Base-by-base conservation (phyloP, 2,329 filamentous ascomycete genomes). In the Beauveria sp. region DNA sequence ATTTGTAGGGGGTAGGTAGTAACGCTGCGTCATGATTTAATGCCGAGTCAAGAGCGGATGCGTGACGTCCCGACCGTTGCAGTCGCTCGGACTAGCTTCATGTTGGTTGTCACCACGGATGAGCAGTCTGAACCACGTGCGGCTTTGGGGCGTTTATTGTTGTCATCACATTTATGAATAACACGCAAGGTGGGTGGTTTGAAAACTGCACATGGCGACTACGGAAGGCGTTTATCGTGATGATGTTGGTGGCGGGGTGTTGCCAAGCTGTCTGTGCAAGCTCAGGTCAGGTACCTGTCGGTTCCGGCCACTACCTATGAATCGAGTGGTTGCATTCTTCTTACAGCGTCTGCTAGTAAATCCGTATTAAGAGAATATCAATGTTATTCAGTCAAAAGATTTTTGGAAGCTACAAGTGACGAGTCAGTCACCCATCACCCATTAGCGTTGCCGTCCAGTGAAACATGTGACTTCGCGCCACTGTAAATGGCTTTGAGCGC, bases 391-490 rank as follows among this genome's bases (percentile, higher is more conserved):
- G 12, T 34, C 12, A 34, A 14, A 34, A 14, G 12, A 14, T 5
- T 2, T 14, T 34, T 12, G 31, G 31, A 12, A 12, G 3, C 12
- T 14, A 38, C 34, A 38, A 38, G 14, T 14, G 14, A 38, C 34
- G 14, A 38, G 34, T 16, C 5, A 38, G 14, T 38, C 14, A 38
- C 34, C 5, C 10, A 34, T 38, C 14, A 38, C 34, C 5, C 10
- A 34, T 38, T 1, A 6, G 16, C 26, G 40, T 55, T 31, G 24
- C 43, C 40, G 7, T 42, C 34, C 18, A 18, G 51, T 52, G 50
- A 14, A 16, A 14, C 72, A 73, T 67, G 70, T 73, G 72, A 73
- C 64, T 64, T 66, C 72, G 72, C 70, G 72, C 71, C 65, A 56
- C 24, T 52, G 55, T 45, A 46, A 63, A 66, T 64, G 42, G 61